Evolutionary conservation across 2,329 filamentous ascomycete genomes (phyloP).

Genomic region (Metarhizium brunneum): DNA sequence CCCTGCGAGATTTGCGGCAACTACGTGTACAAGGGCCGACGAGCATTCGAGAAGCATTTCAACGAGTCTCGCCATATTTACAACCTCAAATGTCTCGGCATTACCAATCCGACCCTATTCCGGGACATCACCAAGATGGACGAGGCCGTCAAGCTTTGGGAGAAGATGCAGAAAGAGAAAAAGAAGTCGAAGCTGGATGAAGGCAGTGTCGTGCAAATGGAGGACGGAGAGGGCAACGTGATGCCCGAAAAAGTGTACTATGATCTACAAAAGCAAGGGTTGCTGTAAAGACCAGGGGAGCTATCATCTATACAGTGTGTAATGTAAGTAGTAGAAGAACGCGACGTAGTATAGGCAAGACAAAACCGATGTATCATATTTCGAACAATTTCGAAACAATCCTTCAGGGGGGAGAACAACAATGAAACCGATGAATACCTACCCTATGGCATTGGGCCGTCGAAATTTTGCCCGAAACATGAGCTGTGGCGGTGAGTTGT

Average conservation of each 20-base stretch:
- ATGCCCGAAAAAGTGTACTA: conserved; percentile 99
- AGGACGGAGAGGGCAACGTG: conserved; percentile 93
- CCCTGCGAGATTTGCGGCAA: conserved; percentile 96
- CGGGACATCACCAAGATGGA: conserved; percentile 89
- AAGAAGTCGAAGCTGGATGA: conserved; percentile 67
- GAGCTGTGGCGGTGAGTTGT: background rate
- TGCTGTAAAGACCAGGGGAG: conserved; percentile 44
- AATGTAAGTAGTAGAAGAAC: background rate
- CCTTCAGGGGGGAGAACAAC: background rate
- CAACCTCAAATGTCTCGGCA: conserved; percentile 85
- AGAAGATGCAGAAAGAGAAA: conserved; percentile 82
- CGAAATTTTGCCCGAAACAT: background rate
- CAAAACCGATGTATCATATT: background rate
- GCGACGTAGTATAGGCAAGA: background rate
- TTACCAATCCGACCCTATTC: conserved; percentile 85
- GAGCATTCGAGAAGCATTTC: conserved; percentile 98
- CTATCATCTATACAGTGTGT: background rate
- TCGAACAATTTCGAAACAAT: background rate
- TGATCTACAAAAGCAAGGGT: conserved; percentile 85
- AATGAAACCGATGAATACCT: background rate
- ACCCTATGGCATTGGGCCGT: background rate
- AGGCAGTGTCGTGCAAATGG: conserved; percentile 93
- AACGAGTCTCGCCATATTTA: conserved; percentile 90
- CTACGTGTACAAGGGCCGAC: conserved; percentile 95
- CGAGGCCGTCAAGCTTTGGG: conserved; percentile 81